Evolutionary conservation across 768 basidiomycete genomes (phyloP), one percentile per base, ranked within the genome.

Genomic region (Kwoniella shandongensis): DNA sequence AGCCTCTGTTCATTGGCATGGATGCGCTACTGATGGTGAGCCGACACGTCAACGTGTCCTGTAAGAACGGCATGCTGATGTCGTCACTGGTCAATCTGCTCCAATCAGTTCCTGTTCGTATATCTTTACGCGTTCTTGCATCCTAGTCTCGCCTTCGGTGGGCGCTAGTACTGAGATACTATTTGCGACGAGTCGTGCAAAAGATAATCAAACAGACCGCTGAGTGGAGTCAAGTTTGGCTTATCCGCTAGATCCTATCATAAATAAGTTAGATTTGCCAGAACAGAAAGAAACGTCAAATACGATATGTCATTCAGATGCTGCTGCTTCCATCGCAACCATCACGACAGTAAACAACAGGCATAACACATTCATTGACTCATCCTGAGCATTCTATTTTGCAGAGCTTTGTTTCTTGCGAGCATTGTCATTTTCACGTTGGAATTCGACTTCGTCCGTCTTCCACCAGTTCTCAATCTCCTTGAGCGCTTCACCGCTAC

Each of bases 1-100:
- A 85, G 60, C 55, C 64, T 1, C 45, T 74, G 38, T 74, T 74
- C 63, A 42, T 65, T 23, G 41, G 61, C 17, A 27, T 74, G 57
- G 73, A 74, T 36, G 72, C 64, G 5, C 46, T 68, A 44, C 38
- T 73, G 45, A 73, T 73, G 68, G 70, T 66, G 47, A 60, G 70
- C 61, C 18, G 22, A 15, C 7, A 23, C 26, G 26, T 29, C 30
- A 11, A 11, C 30, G 12, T 42, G 22, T 39, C 25, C 42, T 22
- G 41, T 6, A 11, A 30, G n/a, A 44, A 32, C 32, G 32, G 26
- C 8, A 25, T 27, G 15, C n/a, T n/a, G n/a, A n/a, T n/a, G n/a
- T n/a, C n/a, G n/a, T n/a, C 40, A 20, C 59, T 44, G 18, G 47
- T 39, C 1, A 15, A 26, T 35, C 2, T 11, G 26, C 30, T 13